These are phyloP conservation scores for Diaporthe nobilis DNA, from an alignment of 2,329 filamentous ascomycete species.

Conservation along the genomic window DNA sequence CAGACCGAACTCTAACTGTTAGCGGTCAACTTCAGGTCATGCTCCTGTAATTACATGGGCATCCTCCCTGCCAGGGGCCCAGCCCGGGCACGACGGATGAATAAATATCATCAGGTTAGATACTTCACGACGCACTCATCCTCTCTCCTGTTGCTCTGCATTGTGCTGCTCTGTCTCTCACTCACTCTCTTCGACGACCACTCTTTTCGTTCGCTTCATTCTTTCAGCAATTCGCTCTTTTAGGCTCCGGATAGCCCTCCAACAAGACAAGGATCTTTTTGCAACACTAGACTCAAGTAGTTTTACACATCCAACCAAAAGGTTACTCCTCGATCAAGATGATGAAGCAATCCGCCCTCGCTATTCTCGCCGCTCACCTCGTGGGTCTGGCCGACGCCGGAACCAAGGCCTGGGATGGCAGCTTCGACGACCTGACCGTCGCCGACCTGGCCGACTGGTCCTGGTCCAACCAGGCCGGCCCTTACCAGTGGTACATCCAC, in stretches of 20 bases:
- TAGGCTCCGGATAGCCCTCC: slow-evolving; percentile 42
- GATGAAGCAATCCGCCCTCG: slow-evolving; percentile 41
- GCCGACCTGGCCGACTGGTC: slow-evolving; percentile 71
- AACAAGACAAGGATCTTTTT: slow-evolving; percentile 37
- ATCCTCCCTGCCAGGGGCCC: slow-evolving; percentile 26
- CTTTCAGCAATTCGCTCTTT: slow-evolving; percentile 41
- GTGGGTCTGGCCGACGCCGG: slow-evolving; percentile 53
- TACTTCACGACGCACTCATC: not conserved
- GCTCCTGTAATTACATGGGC: slow-evolving; percentile 39
- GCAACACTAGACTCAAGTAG: slow-evolving; percentile 10
- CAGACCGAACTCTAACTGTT: not conserved
- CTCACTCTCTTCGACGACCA: slow-evolving; percentile 36
- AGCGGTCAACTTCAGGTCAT: slow-evolving; percentile 30
- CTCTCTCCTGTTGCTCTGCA: not conserved
- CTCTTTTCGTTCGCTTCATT: slow-evolving; percentile 39
- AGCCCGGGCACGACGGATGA: slow-evolving; percentile 11
- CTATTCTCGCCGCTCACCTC: slow-evolving; percentile 41
- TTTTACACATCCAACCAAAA: slow-evolving; percentile 1
- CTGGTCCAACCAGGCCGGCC: slow-evolving; percentile 73
- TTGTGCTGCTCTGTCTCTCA: slow-evolving; percentile 30
- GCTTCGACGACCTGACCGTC: slow-evolving; percentile 68
- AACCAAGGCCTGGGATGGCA: slow-evolving; percentile 72
- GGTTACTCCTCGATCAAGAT: slow-evolving; percentile 31
- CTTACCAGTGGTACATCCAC: slow-evolving; percentile 82
- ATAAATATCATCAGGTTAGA: slow-evolving; percentile 36